phyloP scores from a whole-genome alignment of 208 protist species.

The Strigomonas galati region DNA sequence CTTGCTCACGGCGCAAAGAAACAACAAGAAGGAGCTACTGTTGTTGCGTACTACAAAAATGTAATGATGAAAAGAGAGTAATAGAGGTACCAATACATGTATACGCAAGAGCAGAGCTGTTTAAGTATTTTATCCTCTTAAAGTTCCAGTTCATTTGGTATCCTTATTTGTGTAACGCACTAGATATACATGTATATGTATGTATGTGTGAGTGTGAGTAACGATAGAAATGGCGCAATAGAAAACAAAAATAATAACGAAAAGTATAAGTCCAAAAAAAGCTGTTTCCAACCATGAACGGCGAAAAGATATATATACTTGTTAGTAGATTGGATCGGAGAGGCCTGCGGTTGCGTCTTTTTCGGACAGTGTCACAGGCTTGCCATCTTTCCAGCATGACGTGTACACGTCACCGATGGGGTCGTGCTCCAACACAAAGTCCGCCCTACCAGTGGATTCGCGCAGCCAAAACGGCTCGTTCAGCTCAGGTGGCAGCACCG shows the following conservation, averaged over 20 bases:
- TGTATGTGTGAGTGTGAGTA: not conserved
- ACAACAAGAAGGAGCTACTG: not conserved
- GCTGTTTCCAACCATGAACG: too few species aligned
- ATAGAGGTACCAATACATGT: slow-evolving; percentile 5
- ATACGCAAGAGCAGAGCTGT: too few species aligned
- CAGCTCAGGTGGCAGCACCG: slow-evolving; percentile 18
- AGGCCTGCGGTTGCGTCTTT: slow-evolving; percentile 36
- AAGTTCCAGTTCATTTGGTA: too few species aligned
- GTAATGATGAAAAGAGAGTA: slow-evolving; percentile 5
- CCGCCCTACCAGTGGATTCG: slow-evolving; percentile 21
- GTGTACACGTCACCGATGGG: slow-evolving; percentile 60
- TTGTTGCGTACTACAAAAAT: too few species aligned
- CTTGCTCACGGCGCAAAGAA: not conserved
- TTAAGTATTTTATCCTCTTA: too few species aligned
- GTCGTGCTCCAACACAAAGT: slow-evolving; percentile 54
- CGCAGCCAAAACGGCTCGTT: slow-evolving; percentile 18
- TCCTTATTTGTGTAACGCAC: too few species aligned
- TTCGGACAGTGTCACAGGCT: slow-evolving; percentile 27
- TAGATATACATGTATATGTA: too few species aligned
- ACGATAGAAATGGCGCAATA: slow-evolving; percentile 5
- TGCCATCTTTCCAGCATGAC: slow-evolving; percentile 34
- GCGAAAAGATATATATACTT: too few species aligned
- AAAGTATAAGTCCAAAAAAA: slow-evolving; percentile 1
- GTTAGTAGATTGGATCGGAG: slow-evolving; percentile 56
- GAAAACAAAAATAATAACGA: slow-evolving; percentile 12